Percentiles rank a stretch among this genome's conserved stretches.
Conservation (phyloP, 179 eudicot species). For the Gypsophila paniculata region DNA sequence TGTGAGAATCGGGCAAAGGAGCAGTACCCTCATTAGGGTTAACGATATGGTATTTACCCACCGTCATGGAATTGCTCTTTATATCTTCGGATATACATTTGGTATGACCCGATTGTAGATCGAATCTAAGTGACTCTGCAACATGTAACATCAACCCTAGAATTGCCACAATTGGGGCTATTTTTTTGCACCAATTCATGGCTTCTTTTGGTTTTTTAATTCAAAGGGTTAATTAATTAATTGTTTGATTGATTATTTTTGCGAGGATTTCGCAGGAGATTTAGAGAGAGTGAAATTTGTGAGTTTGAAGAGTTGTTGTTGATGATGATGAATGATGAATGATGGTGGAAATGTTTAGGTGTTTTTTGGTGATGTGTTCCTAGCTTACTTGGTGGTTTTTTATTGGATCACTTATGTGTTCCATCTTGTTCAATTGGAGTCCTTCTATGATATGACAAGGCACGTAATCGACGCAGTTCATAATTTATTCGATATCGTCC, state of each 20-base stretch:
- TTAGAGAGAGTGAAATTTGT: constrained; percentile 8
- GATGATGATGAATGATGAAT: too few species aligned
- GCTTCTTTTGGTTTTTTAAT: neutral
- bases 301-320: too few species aligned
- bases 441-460: too few species aligned
- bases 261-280: constrained; percentile 27
- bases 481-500: too few species aligned
- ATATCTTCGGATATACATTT: constrained; percentile 88
- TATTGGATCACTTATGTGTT: too few species aligned
- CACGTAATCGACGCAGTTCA: too few species aligned
- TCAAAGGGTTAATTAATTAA: neutral
- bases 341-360: too few species aligned
- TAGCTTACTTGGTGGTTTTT: too few species aligned
- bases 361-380: too few species aligned
- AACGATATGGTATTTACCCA: constrained; percentile 65
- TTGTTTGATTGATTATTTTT: neutral
- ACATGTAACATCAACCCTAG: constrained; percentile 34
- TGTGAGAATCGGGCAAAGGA: constrained; percentile 65
- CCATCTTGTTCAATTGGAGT: too few species aligned
- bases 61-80: constrained; percentile 58
- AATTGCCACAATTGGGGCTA: constrained; percentile 16
- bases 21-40: constrained; percentile 38
- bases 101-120: constrained; percentile 69
- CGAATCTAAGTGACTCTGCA: constrained; percentile 51
- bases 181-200: constrained; percentile 2